Evolutionary conservation across 2,329 filamentous ascomycete species (phyloP).

Genomic region (Fusarium virguliforme): DNA sequence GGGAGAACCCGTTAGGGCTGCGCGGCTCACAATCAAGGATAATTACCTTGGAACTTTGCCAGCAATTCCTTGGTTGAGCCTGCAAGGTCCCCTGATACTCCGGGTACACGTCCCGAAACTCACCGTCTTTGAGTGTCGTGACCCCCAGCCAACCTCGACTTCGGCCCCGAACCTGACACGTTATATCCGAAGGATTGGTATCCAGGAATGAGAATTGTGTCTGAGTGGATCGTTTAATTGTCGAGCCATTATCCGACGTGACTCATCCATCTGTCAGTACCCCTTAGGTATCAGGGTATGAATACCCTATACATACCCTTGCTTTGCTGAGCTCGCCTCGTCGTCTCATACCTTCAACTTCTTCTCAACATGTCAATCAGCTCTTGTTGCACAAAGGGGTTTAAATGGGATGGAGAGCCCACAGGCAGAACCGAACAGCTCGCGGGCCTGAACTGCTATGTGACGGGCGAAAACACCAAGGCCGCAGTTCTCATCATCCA

Average conservation of each 20-base stretch:
- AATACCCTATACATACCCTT: neutral
- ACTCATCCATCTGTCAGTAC: neutral
- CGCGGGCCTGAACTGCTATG: constrained; percentile 55
- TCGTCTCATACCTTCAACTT: neutral
- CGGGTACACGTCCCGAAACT: neutral
- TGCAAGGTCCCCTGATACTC: too few relatives aligned
- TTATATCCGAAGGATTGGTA: neutral
- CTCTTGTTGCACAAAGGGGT: constrained; percentile 56
- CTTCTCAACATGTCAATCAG: constrained; percentile 23
- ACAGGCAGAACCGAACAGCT: constrained; percentile 55
- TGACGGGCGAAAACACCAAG: constrained; percentile 55
- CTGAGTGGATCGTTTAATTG: neutral
- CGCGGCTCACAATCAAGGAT: neutral
- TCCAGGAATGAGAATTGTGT: neutral
- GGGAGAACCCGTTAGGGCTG: neutral
- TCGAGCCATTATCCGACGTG: constrained; percentile 3
- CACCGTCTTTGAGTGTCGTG: neutral
- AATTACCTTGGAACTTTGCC: neutral
- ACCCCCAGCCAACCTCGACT: neutral
- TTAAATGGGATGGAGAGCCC: constrained; percentile 60
- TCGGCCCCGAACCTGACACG: neutral
- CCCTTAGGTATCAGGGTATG: neutral
- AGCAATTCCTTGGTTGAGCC: neutral
- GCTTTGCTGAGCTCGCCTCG: neutral
- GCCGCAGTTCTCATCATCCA: constrained; percentile 58